A percentile compares a stretch with the other conserved stretches of the same genome.
Evolutionary conservation across 2,329 filamentous ascomycete genomes (phyloP).

Genomic region (Trichoderma sp.): DNA sequence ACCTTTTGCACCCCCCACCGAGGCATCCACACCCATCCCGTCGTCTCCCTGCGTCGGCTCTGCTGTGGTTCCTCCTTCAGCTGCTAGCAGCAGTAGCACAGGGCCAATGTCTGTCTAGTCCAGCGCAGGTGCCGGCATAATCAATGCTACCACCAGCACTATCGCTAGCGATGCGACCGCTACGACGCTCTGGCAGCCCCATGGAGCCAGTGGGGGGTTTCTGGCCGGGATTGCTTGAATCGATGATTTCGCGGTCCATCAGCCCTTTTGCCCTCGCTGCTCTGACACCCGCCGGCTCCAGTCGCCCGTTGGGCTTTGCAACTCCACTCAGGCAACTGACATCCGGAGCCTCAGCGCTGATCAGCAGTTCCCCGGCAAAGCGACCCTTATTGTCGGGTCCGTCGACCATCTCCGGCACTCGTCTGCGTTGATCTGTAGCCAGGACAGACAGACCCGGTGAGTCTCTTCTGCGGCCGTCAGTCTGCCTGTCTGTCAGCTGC

Average conservation of each 20-base stretch:
- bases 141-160: background rate
- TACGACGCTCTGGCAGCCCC: background rate
- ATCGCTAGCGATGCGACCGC: background rate
- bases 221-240: conserved; percentile 5
- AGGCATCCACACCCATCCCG: background rate
- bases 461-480: background rate
- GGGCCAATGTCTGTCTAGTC: background rate
- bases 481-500: background rate
- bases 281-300: background rate
- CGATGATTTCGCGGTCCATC: conserved; percentile 16
- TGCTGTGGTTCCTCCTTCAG: conserved; percentile 2
- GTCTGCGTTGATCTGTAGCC: background rate
- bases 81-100: background rate
- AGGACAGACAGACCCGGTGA: background rate
- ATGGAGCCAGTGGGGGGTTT: background rate
- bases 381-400: conserved; percentile 28
- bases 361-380: conserved; percentile 23
- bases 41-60: conserved; percentile 16
- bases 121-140: conserved; percentile 3
- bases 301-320: conserved; percentile 8
- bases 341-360: conserved; percentile 16
- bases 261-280: conserved; percentile 1
- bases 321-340: conserved; percentile 21
- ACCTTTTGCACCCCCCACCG: conserved; percentile 19
- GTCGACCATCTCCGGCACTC: conserved; percentile 9